Percentiles rank a stretch among this genome's conserved stretches.
Conservation (phyloP, 208 protist species). For the Phytomonas sp. region DNA sequence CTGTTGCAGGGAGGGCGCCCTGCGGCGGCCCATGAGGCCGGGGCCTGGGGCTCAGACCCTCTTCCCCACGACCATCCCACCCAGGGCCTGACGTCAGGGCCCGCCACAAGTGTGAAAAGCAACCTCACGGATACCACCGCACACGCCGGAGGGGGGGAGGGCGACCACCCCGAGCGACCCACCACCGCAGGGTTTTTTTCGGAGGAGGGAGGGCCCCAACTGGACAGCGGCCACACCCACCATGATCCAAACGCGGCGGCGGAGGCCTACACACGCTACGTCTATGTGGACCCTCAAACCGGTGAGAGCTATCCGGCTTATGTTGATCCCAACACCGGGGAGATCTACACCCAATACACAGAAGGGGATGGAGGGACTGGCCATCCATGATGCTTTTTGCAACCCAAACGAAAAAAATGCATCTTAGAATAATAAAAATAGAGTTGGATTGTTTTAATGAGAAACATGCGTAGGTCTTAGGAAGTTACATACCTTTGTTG, state of each 20-base stretch:
- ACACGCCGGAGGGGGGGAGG: background rate
- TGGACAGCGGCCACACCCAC: background rate
- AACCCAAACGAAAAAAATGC: background rate
- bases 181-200: background rate
- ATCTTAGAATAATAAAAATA: background rate
- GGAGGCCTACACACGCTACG: background rate
- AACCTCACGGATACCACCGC: background rate
- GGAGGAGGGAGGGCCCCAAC: background rate
- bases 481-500: background rate
- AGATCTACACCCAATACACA: slow-evolving; percentile 26
- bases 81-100: slow-evolving; percentile 2
- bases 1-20: slow-evolving; percentile 7
- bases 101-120: slow-evolving; percentile 5
- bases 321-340: slow-evolving; percentile 25
- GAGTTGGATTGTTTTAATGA: background rate
- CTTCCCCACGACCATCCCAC: background rate
- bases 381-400: background rate
- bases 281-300: background rate
- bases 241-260: background rate
- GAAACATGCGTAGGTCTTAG: background rate
- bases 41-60: slow-evolving; percentile 29
- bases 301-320: slow-evolving; percentile 18
- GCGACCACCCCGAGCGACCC: background rate
- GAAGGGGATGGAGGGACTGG: background rate
- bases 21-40: background rate